Conservation (phyloP, 2,329 filamentous ascomycete genomes). For the Leptosphaerulina australis region DNA sequence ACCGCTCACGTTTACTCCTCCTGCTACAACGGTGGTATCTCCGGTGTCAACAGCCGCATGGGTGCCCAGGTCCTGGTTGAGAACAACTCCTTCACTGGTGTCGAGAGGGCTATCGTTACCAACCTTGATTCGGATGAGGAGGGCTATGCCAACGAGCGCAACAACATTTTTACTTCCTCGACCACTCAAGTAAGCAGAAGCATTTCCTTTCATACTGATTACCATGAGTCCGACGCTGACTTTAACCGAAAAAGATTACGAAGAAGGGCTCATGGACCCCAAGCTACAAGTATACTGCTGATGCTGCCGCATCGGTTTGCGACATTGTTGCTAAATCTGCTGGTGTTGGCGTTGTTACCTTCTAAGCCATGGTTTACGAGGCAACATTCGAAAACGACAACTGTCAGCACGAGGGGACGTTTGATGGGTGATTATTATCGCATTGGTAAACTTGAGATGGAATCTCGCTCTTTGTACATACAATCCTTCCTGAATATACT, state of each 20-base stretch:
- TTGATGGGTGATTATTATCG: background rate
- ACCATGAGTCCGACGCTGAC: too few relatives aligned
- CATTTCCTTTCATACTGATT: too few relatives aligned
- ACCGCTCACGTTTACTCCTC: conserved; percentile 67
- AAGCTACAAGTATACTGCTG: conserved; percentile 59
- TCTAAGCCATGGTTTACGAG: conserved; percentile 20
- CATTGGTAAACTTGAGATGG: conserved; percentile 3
- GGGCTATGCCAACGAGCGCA: conserved; percentile 53
- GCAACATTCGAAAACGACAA: background rate
- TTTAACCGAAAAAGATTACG: too few relatives aligned
- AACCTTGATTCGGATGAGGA: conserved; percentile 62
- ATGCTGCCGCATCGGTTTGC: conserved; percentile 35
- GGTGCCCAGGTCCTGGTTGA: conserved; percentile 54
- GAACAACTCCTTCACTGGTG: conserved; percentile 61
- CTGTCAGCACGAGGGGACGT: background rate
- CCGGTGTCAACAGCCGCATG: conserved; percentile 53
- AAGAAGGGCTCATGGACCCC: conserved; percentile 58
- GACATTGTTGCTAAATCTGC: conserved; percentile 37
- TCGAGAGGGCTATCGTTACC: conserved; percentile 63
- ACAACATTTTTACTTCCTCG: conserved; percentile 52
- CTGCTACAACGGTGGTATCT: conserved; percentile 47
- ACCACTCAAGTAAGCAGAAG: too few relatives aligned
- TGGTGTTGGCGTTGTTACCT: conserved; percentile 42
- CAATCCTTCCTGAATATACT: conserved; percentile 25
- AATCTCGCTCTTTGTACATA: conserved; percentile 27